Percentiles rank a stretch among this genome's conserved stretches.
These are phyloP conservation scores for Mycena floridula DNA, from an alignment of 768 basidiomycete genomes.

Conservation along the genomic window DNA sequence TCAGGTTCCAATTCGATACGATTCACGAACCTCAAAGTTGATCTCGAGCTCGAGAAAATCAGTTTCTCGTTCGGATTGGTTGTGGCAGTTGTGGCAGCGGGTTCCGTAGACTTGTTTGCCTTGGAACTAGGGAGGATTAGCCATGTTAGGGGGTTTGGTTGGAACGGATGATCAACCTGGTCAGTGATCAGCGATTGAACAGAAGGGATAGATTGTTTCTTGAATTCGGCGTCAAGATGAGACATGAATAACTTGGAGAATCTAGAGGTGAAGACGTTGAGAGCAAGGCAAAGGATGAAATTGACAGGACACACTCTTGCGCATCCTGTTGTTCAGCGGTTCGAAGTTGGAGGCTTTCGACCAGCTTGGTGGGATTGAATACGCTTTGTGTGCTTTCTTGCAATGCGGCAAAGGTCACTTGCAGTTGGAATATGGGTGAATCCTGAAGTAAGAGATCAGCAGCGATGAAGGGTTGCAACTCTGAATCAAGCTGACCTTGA, in stretches of 20 bases:
- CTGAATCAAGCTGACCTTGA: too few species aligned
- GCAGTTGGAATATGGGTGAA: slow-evolving; percentile 73
- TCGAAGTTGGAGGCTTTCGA: slow-evolving; percentile 77
- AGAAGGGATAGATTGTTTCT: slow-evolving; percentile 61
- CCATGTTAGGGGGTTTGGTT: background rate
- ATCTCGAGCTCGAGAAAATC: slow-evolving; percentile 88
- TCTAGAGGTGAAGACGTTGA: slow-evolving; percentile 31
- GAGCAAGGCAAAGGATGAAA: slow-evolving; percentile 1
- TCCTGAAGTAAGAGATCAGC: too few species aligned
- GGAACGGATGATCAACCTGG: slow-evolving; percentile 44
- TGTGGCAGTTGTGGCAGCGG: slow-evolving; percentile 62
- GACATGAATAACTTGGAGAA: slow-evolving; percentile 95
- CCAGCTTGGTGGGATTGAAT: slow-evolving; percentile 80
- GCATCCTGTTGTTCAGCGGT: slow-evolving; percentile 93
- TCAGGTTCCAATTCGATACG: background rate
- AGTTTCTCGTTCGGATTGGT: slow-evolving; percentile 60
- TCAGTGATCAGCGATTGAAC: slow-evolving; percentile 66
- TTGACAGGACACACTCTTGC: slow-evolving; percentile 63
- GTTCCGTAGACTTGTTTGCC: slow-evolving; percentile 81
- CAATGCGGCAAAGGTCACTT: slow-evolving; percentile 79
- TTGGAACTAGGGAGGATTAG: slow-evolving; percentile 60
- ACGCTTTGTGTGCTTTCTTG: slow-evolving; percentile 64
- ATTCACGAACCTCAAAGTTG: slow-evolving; percentile 56
- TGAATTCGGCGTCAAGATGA: slow-evolving; percentile 81
- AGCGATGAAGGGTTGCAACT: too few species aligned